Conservation (phyloP, 148 eudicot genomes). For the Simmondsia chinensis region DNA sequence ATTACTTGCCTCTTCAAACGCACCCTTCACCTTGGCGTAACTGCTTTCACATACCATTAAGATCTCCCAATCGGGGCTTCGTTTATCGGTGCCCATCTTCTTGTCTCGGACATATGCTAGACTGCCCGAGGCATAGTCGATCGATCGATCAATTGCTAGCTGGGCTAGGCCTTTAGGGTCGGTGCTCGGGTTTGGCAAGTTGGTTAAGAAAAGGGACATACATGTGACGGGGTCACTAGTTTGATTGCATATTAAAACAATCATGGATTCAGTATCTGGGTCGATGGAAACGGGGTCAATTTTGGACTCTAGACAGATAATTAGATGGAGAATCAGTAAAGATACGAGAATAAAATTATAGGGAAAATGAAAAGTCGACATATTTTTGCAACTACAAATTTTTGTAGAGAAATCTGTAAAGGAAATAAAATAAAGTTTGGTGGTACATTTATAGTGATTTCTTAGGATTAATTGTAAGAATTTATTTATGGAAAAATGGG, state of each 20-base stretch:
- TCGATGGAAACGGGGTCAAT: constrained; percentile 7
- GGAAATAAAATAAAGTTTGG: no score
- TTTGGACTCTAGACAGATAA: no score
- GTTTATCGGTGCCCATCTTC: not conserved
- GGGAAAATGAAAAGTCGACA: no score
- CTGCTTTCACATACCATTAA: constrained; percentile 1
- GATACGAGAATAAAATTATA: no score
- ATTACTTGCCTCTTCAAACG: constrained; percentile 4
- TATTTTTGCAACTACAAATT: no score
- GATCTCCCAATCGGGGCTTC: not conserved
- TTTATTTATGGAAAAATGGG: no score
- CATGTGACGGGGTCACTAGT: constrained; percentile 6
- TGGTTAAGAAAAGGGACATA: constrained; percentile 5
- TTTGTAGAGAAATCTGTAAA: no score
- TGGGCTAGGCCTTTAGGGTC: constrained; percentile 7
- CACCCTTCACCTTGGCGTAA: not conserved
- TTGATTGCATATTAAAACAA: constrained; percentile 6
- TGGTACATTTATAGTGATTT: no score
- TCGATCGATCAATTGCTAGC: constrained; percentile 6
- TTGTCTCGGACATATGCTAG: constrained; percentile 1
- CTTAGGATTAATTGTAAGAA: no score
- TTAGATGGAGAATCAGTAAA: no score
- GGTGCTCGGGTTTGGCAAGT: constrained; percentile 3
- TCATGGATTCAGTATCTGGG: constrained; percentile 6
- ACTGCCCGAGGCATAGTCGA: not conserved